Base-by-base conservation (phyloP, 169 alveolate genomes). In the Cyclospora cayetanensis region DNA sequence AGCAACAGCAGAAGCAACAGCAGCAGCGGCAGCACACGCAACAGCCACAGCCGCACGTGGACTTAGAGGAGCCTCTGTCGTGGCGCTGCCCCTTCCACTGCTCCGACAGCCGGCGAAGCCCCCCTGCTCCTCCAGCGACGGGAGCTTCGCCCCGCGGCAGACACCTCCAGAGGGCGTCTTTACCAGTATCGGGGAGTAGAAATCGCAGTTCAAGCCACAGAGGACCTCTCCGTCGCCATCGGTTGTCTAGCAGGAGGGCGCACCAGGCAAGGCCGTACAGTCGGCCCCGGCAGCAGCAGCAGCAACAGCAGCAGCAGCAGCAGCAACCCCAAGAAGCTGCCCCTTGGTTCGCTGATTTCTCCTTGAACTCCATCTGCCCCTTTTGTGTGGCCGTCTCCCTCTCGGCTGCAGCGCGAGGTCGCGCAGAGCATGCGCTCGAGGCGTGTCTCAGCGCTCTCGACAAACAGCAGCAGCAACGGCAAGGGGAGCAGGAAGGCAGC, bases 301-400 rank as follows among this genome's bases (percentile, higher is more conserved):
- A n/a, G n/a, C 80, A 31, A 50, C 80, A 68, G 80, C 80, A 68
- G 80, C 80, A 68, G 76, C 76, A 65, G 76, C 76, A 65, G 39
- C 77, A 65, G 77, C 77, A 65, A 50, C 80, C 31, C 53, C 80
- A 68, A 50, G 50, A 34, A 22, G n/a, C 53, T 15, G 80, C 53
- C 31, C 80, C 37, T 25, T 35, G 50, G 80, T 68, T 68, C 27
- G 43, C 53, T 15, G 80, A 68, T 27, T 12, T 35, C 50, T 68
- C 80, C 53, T 29, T 68, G 18, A 68, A 35, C 43, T 68, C 37
- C n/a, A 18, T 35, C 50, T 68, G 80, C 52, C 80, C 80, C 12
- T 41, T 68, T 4, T 68, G 80, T 34, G 34, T 68, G 25, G 80
- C 80, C 20, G 39, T 34, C 5, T 68, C 80, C 34, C 27, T 68